Conservation (phyloP, 208 protist species). For the Lotmaria passim region DNA sequence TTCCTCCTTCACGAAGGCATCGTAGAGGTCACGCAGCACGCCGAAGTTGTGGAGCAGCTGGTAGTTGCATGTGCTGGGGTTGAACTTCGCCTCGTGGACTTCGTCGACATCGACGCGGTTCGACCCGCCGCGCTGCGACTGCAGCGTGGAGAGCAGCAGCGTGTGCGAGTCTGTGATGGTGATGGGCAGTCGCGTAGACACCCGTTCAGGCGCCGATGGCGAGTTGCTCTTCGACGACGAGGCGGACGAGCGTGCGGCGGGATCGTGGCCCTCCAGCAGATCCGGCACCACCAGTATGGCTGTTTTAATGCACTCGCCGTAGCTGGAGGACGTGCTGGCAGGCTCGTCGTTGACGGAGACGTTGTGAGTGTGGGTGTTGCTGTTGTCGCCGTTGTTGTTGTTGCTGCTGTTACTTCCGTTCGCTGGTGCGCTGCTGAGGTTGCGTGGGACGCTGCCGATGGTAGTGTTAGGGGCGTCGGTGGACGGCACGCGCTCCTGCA, state of each 20-base stretch:
- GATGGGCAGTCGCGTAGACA: not conserved
- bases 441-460: too few species aligned
- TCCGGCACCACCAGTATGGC: conserved; percentile 2
- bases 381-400: not conserved
- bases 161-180: not conserved
- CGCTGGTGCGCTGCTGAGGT: too few species aligned
- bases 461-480: not conserved
- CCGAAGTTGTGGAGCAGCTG: conserved; percentile 15
- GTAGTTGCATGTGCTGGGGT: conserved; percentile 1
- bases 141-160: not conserved
- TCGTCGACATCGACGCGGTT: conserved; percentile 36
- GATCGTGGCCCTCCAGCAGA: not conserved
- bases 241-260: not conserved
- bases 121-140: not conserved
- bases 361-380: not conserved
- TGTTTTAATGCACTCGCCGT: conserved; percentile 24
- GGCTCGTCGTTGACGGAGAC: not conserved
- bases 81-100: conserved; percentile 8
- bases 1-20: conserved; percentile 34
- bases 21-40: conserved; percentile 17
- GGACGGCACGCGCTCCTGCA: not conserved
- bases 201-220: not conserved
- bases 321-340: conserved; percentile 8
- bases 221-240: not conserved
- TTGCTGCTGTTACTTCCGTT: not conserved